phyloP scores from a whole-genome alignment of 2,329 filamentous ascomycete genomes.

The Tolypocladium guangdongense region DNA sequence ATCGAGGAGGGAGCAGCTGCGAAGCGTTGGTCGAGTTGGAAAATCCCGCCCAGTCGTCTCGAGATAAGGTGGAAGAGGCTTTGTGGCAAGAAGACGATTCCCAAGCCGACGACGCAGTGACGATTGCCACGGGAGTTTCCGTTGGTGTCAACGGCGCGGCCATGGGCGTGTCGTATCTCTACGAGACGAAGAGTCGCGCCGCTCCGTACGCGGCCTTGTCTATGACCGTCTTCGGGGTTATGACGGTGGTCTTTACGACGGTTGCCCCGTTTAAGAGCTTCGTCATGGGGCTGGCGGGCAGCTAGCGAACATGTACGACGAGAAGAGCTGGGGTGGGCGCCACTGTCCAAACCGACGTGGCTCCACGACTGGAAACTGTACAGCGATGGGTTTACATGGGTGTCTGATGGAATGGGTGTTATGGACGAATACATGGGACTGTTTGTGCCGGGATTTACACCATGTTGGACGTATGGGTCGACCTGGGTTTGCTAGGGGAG shows the following conservation, averaged over 20 bases:
- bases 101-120: constrained; percentile 19
- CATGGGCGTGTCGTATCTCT: constrained; percentile 48
- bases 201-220: constrained; percentile 45
- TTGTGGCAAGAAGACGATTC: background rate
- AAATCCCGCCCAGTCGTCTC: background rate
- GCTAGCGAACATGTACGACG: background rate
- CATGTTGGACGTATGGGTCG: background rate
- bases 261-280: constrained; percentile 31
- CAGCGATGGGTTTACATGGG: too few relatives aligned
- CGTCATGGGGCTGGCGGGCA: constrained; percentile 22
- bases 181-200: constrained; percentile 39
- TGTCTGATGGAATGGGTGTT: too few relatives aligned
- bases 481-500: background rate
- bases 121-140: constrained; percentile 38
- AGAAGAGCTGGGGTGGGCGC: background rate
- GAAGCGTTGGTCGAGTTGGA: background rate
- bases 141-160: constrained; percentile 49
- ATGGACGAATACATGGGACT: background rate
- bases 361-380: too few relatives aligned
- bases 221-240: constrained; percentile 46
- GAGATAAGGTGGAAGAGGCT: background rate
- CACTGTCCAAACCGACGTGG: background rate
- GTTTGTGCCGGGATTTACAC: background rate
- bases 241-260: constrained; percentile 43
- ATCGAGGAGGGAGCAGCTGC: background rate